Base-by-base conservation (phyloP, 768 basidiomycete species). In the Suillus lakei region DNA sequence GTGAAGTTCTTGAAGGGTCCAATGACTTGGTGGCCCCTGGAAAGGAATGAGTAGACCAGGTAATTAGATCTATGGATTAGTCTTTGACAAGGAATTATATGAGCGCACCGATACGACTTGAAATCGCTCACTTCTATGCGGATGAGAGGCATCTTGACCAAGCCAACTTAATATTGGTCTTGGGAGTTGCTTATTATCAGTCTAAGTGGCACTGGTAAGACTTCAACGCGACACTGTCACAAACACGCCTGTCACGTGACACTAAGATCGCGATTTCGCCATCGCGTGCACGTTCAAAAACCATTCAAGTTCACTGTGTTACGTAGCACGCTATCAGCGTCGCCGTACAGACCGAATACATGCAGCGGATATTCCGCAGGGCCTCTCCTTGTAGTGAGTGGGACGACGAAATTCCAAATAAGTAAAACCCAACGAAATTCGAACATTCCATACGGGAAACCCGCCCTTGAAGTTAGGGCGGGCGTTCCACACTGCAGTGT, bases 1-100 rank as follows among this genome's bases (percentile, higher is more conserved):
- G 97, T 96, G 79, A 99, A 99, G 72, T 90, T 89, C 80, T 86
- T 88, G 81, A 96, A 96, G 1, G 95, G 95, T 1, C 95, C 96
- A 56, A 96, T 94, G 34, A 87, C 86, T 76, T 95, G 92, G 74
- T 92, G 90, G 44, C 91, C 90, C 65, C 91, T 91, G 71, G 26
- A 44, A 41, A 59, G 58, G 26, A 12, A 66, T 26, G 53, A 16
- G 30, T 21, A 39, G 7, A 43, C 38, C 63, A 34, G 62, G 23
- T 67, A 46, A 51, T 67, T 59, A 58, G 60, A 23, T 50, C 43
- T 63, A 63, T 48, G 43, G 16, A 41, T 2, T 30, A 50, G 39
- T 34, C 39, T 18, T 30, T 32, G 48, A 55, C 39, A 43, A 50
- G 13, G 13, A n/a, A 12, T 2, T n/a, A 12, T 2, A 26, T 12